Percentiles rank a stretch among this genome's conserved stretches.
These are phyloP conservation scores for Panaeolus cyanescens DNA, from an alignment of 768 basidiomycete genomes.

Conservation along the genomic window DNA sequence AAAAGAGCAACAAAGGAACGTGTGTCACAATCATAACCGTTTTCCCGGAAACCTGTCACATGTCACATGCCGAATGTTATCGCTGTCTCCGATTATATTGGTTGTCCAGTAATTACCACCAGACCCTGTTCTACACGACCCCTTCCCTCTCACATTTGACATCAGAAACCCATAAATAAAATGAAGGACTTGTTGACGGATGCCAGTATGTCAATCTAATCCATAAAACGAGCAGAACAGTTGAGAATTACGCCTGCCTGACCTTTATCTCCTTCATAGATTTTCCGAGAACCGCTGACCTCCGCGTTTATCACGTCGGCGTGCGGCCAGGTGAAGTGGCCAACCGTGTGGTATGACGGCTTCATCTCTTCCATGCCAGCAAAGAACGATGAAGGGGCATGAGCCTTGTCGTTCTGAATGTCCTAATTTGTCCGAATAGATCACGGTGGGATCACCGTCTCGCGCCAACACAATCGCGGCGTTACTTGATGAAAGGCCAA, in stretches of 20 bases:
- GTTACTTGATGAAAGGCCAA: slow-evolving; percentile 59
- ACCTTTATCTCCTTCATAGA: slow-evolving; percentile 40
- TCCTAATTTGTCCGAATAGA: slow-evolving; percentile 34
- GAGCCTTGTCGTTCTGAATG: not conserved
- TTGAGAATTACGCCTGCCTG: slow-evolving; percentile 1
- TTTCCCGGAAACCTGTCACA: not conserved
- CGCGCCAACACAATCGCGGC: slow-evolving; percentile 63
- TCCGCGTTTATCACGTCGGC: slow-evolving; percentile 80
- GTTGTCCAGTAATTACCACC: not conserved
- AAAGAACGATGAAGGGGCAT: not conserved
- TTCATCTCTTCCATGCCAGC: not conserved
- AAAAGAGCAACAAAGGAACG: too few species aligned
- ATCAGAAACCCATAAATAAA: slow-evolving; percentile 7
- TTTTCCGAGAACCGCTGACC: slow-evolving; percentile 74
- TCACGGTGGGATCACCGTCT: slow-evolving; percentile 75
- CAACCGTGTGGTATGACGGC: slow-evolving; percentile 65
- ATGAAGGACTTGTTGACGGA: slow-evolving; percentile 69
- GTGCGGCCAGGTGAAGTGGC: slow-evolving; percentile 76
- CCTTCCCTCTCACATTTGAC: not conserved
- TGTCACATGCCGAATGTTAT: not conserved
- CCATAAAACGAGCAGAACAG: not conserved
- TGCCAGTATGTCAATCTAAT: slow-evolving; percentile 54
- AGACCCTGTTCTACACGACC: not conserved
- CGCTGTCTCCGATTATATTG: not conserved
- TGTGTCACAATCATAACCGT: not conserved